Evolutionary conservation across 768 basidiomycete genomes (phyloP).

Genomic region (Termitomyces sp.): DNA sequence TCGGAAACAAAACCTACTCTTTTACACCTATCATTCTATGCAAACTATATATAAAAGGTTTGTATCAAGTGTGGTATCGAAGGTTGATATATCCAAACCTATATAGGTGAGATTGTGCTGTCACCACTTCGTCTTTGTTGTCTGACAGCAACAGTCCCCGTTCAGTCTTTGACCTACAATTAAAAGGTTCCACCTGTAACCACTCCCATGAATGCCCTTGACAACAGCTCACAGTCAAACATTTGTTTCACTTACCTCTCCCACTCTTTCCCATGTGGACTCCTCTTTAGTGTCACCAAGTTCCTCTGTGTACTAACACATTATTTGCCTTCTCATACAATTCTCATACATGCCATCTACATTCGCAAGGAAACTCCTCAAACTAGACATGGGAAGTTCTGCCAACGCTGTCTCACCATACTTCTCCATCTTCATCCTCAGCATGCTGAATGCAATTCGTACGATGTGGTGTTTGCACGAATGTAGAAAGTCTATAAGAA

Average conservation of each 20-base stretch:
- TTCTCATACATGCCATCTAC: conserved; percentile 51
- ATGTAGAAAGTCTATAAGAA: too few relatives aligned
- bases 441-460: conserved; percentile 54
- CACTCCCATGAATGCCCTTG: conserved; percentile 40
- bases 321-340: conserved; percentile 46
- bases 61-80: neutral
- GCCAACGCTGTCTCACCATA: conserved; percentile 44
- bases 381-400: conserved; percentile 50
- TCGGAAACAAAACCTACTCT: too few relatives aligned
- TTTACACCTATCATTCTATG: too few relatives aligned
- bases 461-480: too few relatives aligned
- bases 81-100: too few relatives aligned
- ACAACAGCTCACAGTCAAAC: conserved; percentile 62
- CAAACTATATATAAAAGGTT: neutral
- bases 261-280: conserved; percentile 39
- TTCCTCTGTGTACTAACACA: conserved; percentile 47
- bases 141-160: neutral
- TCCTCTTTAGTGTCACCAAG: conserved; percentile 39
- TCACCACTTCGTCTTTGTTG: conserved; percentile 6
- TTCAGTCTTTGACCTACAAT: conserved; percentile 31
- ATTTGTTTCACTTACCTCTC: conserved; percentile 47
- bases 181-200: conserved; percentile 41
- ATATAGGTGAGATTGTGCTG: too few relatives aligned
- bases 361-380: conserved; percentile 58
- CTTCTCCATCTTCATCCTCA: conserved; percentile 59